Evolutionary conservation across 331 rosid genomes (phyloP), one percentile per base, ranked within the genome.

Genomic region (Arachis monticola): DNA sequence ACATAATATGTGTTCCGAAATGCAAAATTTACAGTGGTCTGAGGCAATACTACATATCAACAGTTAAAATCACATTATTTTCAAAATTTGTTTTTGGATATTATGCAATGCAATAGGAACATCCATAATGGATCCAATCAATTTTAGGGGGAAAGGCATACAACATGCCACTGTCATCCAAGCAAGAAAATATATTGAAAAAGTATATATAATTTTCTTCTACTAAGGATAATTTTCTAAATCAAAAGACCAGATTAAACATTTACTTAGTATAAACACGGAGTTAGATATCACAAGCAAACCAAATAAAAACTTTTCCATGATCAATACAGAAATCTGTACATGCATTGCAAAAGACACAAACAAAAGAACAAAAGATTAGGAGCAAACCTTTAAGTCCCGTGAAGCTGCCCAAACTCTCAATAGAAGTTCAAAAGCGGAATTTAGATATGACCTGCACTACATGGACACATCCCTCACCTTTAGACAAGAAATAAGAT

Each of bases 391-490:
- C 99, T 92, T 94, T 76, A 88, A 74, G 83, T 94, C 99, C 75
- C 99, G 87, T 2, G 99, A 92, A 83, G 88, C 87, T 70, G 92
- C 97, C 99, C 99, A 94, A 66, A 92, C 97, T 86, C 86, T 90
- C 84, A 92, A 82, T 84, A 94, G 85, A 80, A 94, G 97, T 83
- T 92, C 99, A 74, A 94, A 94, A 77, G 90, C 96, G 73, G 97
- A 94, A 92, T 94, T 92, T 60, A 94, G 87, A 86, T 87, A 94
- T 69, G 99, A 94, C 96, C 97, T 94, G 96, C 82, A 84, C 81
- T 82, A 80, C 80, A 83, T 57, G 77, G 41, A 69, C 70, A 70
- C 45, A 73, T 79, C 70, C 57, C 78, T 84, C 72, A 85, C 74
- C 57, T 66, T 85, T 69, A 87, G 82, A 85, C 81, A 65, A 30